These are phyloP conservation scores for Euphorbia pulcherrima DNA, from an alignment of 345 rosid genomes.

Conservation along the genomic window DNA sequence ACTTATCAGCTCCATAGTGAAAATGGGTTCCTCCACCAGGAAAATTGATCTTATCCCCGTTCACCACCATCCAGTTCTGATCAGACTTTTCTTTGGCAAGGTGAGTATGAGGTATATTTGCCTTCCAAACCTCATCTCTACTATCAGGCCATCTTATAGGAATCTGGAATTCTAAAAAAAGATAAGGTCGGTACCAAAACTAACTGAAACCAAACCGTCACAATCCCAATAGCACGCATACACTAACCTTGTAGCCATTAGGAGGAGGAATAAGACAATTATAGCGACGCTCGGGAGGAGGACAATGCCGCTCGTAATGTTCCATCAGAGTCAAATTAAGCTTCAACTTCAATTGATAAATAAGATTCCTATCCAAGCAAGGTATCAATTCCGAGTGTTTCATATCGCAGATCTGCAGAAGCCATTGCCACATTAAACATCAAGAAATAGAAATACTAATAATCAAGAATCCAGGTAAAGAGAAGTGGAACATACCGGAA, in stretches of 20 bases:
- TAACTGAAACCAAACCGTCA: conserved; percentile 19
- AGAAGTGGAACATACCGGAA: conserved; percentile 49
- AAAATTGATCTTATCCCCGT: conserved; percentile 88
- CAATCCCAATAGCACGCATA: background rate
- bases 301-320: conserved; percentile 93
- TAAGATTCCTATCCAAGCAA: conserved; percentile 79
- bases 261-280: conserved; percentile 95
- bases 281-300: conserved; percentile 74
- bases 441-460: background rate
- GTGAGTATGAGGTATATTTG: conserved; percentile 90
- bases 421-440: background rate
- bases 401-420: conserved; percentile 65
- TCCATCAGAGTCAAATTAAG: conserved; percentile 81
- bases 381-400: conserved; percentile 84
- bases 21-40: conserved; percentile 99
- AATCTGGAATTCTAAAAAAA: conserved; percentile 63
- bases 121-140: conserved; percentile 98
- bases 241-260: conserved; percentile 69
- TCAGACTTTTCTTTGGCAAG: conserved; percentile 95
- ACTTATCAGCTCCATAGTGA: conserved; percentile 92
- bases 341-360: conserved; percentile 73
- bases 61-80: conserved; percentile 98
- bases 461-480: background rate
- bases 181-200: conserved; percentile 35
- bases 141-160: conserved; percentile 94